Conservation (phyloP, 2,329 filamentous ascomycete species). For the Colletotrichum sp. region DNA sequence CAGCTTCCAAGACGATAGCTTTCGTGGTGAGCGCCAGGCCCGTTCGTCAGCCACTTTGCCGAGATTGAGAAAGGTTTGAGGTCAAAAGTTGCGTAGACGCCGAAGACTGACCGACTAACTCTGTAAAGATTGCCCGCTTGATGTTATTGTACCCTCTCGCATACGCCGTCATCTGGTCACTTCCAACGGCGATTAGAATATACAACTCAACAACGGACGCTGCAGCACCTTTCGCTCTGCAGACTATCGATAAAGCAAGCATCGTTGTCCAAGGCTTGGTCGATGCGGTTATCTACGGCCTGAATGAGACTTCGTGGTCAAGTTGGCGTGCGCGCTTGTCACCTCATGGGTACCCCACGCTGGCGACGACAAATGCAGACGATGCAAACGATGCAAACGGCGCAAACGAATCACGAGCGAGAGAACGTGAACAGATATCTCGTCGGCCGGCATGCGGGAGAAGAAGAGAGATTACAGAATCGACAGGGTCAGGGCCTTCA, state of each 20-base stretch:
- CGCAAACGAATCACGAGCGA: not conserved
- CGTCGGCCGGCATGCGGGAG: not conserved
- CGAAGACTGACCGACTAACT: not conserved
- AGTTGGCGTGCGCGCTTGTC: slow-evolving; percentile 2
- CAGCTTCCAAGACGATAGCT: not conserved
- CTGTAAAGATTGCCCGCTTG: slow-evolving; percentile 38
- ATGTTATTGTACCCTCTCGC: slow-evolving; percentile 48
- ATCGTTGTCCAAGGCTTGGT: slow-evolving; percentile 46
- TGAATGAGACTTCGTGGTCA: slow-evolving; percentile 8
- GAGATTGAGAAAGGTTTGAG: slow-evolving; percentile 26
- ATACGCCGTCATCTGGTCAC: slow-evolving; percentile 45
- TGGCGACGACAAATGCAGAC: not conserved
- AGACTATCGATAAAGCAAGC: slow-evolving; percentile 41
- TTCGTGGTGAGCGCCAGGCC: not conserved
- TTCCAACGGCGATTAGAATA: slow-evolving; percentile 43
- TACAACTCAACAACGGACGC: slow-evolving; percentile 39
- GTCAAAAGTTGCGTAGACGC: not conserved
- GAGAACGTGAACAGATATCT: not conserved
- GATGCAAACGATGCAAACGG: not conserved
- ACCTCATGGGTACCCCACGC: not conserved
- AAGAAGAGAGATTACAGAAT: not conserved
- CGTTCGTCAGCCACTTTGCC: slow-evolving; percentile 10
- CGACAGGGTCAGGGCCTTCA: not conserved
- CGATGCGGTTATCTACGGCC: slow-evolving; percentile 45
- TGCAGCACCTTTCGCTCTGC: slow-evolving; percentile 38